Evolutionary conservation across 1,284 basidiomycete genomes (phyloP).

Genomic region (Psilocybe mexicana): DNA sequence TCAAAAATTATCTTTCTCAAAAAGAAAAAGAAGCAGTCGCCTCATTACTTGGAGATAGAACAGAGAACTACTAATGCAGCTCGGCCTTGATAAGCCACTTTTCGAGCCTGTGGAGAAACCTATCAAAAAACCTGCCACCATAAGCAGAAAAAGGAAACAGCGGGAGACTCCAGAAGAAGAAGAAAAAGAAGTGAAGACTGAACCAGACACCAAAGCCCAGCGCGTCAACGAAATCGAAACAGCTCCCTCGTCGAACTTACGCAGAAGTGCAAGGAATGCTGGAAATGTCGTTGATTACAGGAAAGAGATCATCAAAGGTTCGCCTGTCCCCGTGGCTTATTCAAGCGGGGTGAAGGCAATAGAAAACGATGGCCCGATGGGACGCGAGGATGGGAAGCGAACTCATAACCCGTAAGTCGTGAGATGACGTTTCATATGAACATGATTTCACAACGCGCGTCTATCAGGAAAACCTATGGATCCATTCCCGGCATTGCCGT

Average conservation of each 20-base stretch:
- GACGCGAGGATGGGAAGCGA: conserved; percentile 42
- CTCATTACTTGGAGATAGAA: conserved; percentile 35
- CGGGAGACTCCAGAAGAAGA: conserved; percentile 8
- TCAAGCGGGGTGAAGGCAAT: conserved; percentile 35
- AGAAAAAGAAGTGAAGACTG: conserved; percentile 24
- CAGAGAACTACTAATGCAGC: conserved; percentile 37
- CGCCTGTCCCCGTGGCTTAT: conserved; percentile 37
- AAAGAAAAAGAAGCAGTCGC: too few species aligned
- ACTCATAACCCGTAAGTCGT: conserved; percentile 59
- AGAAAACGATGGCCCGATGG: conserved; percentile 39
- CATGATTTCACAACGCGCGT: background rate
- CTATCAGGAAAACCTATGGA: conserved; percentile 54
- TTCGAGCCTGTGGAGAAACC: conserved; percentile 48
- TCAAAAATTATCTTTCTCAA: too few species aligned
- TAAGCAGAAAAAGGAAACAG: conserved; percentile 30
- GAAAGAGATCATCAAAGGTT: conserved; percentile 35
- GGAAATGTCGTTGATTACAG: conserved; percentile 61
- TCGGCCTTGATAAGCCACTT: conserved; percentile 47
- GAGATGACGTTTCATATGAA: background rate
- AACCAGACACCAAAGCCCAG: conserved; percentile 27
- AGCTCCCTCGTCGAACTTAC: conserved; percentile 32
- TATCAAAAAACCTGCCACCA: conserved; percentile 3
- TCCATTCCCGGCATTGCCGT: conserved; percentile 72
- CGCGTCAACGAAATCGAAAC: conserved; percentile 28
- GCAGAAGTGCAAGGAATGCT: conserved; percentile 66